These are phyloP conservation scores for Micractinium sp. DNA, from an alignment of 139 green algal species.

Conservation along the genomic window DNA sequence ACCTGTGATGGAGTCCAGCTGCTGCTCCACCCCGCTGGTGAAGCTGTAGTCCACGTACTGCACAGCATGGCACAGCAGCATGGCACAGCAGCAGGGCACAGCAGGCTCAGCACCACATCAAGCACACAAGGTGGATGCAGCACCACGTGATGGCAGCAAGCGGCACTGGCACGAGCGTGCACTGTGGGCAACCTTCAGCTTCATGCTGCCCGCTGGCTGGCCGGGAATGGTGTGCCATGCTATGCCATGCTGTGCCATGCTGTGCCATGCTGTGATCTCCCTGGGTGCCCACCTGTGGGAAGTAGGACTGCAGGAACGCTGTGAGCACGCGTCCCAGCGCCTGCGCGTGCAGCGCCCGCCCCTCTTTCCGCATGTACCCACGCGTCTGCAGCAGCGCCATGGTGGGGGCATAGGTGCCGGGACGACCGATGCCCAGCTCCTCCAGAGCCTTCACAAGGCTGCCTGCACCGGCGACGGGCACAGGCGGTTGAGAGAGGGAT, in stretches of 20 bases:
- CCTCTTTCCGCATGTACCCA: slow-evolving; percentile 72
- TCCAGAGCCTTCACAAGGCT: slow-evolving; percentile 86
- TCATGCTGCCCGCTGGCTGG: too few relatives aligned
- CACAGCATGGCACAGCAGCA: not conserved
- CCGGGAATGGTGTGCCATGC: not conserved
- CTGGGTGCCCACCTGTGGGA: slow-evolving; percentile 36
- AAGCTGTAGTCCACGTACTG: slow-evolving; percentile 86
- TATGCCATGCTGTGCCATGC: not conserved
- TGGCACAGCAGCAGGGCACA: not conserved
- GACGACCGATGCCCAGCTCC: slow-evolving; percentile 88
- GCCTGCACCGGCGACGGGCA: not conserved
- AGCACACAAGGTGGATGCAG: not conserved
- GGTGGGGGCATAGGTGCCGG: slow-evolving; percentile 92
- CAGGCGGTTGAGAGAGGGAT: not conserved
- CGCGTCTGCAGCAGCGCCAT: slow-evolving; percentile 80
- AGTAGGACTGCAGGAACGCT: slow-evolving; percentile 81
- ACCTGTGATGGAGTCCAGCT: slow-evolving; percentile 77
- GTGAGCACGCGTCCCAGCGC: slow-evolving; percentile 73
- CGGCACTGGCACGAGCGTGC: too few relatives aligned
- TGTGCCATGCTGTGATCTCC: too few relatives aligned
- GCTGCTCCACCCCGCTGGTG: slow-evolving; percentile 70
- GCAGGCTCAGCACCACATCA: not conserved
- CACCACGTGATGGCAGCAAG: not conserved
- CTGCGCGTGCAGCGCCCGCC: slow-evolving; percentile 64
- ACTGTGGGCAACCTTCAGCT: too few relatives aligned